Evolutionary conservation across 192 early-diverging fungal genomes (phyloP).

Genomic region (Gigaspora rosea): DNA sequence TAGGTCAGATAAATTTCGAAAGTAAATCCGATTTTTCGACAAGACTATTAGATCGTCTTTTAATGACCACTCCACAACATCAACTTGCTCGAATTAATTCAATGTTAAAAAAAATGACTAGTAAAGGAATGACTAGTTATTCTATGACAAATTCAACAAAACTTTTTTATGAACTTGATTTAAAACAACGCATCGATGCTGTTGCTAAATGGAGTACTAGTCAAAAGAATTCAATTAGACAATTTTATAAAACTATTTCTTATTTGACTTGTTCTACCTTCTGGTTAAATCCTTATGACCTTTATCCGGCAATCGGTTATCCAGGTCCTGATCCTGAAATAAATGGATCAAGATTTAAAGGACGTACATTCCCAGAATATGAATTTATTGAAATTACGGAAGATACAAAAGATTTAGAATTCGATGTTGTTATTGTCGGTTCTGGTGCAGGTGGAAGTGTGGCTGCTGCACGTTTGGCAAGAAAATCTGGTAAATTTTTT

Average conservation of each 20-base stretch:
- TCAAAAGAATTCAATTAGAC: conserved; percentile 31
- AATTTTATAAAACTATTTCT: conserved; percentile 37
- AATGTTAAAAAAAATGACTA: conserved; percentile 35
- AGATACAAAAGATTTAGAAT: conserved; percentile 39
- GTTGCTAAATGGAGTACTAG: conserved; percentile 37
- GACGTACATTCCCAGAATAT: conserved; percentile 49
- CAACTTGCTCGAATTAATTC: conserved; percentile 25
- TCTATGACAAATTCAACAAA: conserved; percentile 33
- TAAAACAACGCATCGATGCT: conserved; percentile 36
- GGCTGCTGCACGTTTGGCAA: conserved; percentile 63
- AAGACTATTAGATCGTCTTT: conserved; percentile 14
- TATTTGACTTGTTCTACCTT: conserved; percentile 13
- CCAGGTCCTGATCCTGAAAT: conserved; percentile 51
- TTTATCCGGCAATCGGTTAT: conserved; percentile 57
- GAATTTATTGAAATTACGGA: conserved; percentile 51
- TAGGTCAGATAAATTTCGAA: conserved; percentile 27
- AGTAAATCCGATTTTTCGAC: not conserved
- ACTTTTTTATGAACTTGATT: conserved; percentile 38
- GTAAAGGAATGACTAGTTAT: conserved; percentile 35
- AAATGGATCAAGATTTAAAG: conserved; percentile 40
- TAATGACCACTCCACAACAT: conserved; percentile 12
- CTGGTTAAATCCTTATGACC: conserved; percentile 18
- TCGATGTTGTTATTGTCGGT: conserved; percentile 71
- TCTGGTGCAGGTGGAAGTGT: conserved; percentile 72
- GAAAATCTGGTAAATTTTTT: conserved; percentile 19